phyloP scores from a whole-genome alignment of 192 early-diverging fungal species.

The Powellomyces hirtus region DNA sequence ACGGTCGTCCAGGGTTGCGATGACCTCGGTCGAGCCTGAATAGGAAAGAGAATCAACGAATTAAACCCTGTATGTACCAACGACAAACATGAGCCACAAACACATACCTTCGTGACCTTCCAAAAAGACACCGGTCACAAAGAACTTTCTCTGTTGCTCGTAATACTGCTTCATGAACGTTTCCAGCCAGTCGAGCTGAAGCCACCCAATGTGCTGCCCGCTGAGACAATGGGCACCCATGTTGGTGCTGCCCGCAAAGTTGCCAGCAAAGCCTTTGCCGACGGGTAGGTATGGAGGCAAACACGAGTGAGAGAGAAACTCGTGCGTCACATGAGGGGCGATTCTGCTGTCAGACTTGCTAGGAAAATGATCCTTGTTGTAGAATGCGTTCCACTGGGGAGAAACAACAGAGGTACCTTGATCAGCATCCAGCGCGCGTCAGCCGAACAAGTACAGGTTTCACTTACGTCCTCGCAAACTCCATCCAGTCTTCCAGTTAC shows the following conservation, averaged over 20 bases:
- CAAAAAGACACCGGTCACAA: slow-evolving; percentile 3
- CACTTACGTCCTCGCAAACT: slow-evolving; percentile 6
- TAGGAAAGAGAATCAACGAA: too few species aligned
- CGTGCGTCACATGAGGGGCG: background rate
- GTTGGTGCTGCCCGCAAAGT: background rate
- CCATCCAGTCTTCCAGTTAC: slow-evolving; percentile 2
- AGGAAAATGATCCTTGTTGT: background rate
- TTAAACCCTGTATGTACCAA: too few species aligned
- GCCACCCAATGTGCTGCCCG: background rate
- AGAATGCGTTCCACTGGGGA: background rate
- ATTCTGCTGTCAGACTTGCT: background rate
- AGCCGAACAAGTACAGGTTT: background rate
- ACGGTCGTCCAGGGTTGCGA: background rate
- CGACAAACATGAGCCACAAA: too few species aligned
- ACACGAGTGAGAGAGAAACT: background rate
- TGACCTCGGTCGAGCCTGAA: slow-evolving; percentile 1
- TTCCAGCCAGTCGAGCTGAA: slow-evolving; percentile 5
- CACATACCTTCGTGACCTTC: slow-evolving; percentile 7
- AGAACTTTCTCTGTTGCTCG: slow-evolving; percentile 1
- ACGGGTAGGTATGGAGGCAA: slow-evolving; percentile 4
- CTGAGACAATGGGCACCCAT: slow-evolving; percentile 2
- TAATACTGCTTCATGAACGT: background rate
- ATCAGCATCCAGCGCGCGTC: background rate
- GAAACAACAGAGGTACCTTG: background rate
- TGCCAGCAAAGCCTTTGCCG: slow-evolving; percentile 4